Evolutionary conservation across 495 filamentous ascomycete genomes (phyloP).

Genomic region (Margaritispora aquatica): DNA sequence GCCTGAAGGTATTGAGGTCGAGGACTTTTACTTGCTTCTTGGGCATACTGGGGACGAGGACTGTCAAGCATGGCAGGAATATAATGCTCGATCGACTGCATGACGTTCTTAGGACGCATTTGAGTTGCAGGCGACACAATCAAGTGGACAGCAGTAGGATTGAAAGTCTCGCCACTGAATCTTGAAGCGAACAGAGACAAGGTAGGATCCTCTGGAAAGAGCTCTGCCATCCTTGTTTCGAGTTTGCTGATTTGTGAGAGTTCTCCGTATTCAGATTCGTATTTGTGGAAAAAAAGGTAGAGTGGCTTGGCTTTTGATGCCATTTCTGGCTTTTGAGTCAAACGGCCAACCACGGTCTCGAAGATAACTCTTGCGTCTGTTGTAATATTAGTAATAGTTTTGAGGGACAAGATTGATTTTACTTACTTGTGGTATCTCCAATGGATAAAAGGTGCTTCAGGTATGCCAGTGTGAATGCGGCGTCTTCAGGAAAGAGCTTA

Average conservation of each 20-base stretch:
- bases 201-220: conserved; percentile 81
- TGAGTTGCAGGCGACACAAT: conserved; percentile 77
- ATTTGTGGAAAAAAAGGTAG: conserved; percentile 85
- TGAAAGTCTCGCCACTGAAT: conserved; percentile 59
- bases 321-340: conserved; percentile 65
- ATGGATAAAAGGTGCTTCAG: conserved; percentile 86
- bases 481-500: conserved; percentile 87
- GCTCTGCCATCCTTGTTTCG: conserved; percentile 85
- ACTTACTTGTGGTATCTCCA: conserved; percentile 90
- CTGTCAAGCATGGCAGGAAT: conserved; percentile 44
- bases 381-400: conserved; percentile 5
- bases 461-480: conserved; percentile 86
- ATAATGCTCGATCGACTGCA: conserved; percentile 43
- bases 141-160: conserved; percentile 72
- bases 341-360: conserved; percentile 78
- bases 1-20: conserved; percentile 42
- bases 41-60: conserved; percentile 33
- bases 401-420: background rate
- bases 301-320: conserved; percentile 73
- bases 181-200: conserved; percentile 69
- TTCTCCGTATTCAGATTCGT: conserved; percentile 92
- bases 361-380: conserved; percentile 90
- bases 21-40: conserved; percentile 33
- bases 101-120: conserved; percentile 54
- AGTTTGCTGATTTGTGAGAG: conserved; percentile 80